These are phyloP conservation scores for Sugiyamaella lignohabitans DNA, from an alignment of 805 yeast genomes.

Conservation along the genomic window DNA sequence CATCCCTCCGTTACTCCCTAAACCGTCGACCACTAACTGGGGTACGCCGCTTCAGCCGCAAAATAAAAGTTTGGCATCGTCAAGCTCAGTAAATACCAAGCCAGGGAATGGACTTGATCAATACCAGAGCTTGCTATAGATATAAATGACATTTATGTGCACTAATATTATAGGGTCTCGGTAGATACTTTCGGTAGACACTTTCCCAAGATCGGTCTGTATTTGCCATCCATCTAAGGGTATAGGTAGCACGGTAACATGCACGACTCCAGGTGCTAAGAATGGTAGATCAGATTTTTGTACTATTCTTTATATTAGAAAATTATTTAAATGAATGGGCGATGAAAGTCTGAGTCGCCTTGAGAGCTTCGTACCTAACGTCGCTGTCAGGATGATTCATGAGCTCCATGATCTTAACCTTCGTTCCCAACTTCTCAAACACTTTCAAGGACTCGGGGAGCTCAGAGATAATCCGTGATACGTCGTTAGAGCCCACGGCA, in stretches of 20 bases:
- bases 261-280: too few species aligned
- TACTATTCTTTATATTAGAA: too few species aligned
- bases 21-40: constrained; percentile 5
- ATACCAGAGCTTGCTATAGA: constrained; percentile 19
- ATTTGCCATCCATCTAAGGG: too few species aligned
- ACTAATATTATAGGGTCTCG: too few species aligned
- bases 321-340: constrained; percentile 57
- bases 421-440: constrained; percentile 52
- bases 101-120: constrained; percentile 19
- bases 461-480: constrained; percentile 53
- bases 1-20: constrained; percentile 8
- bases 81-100: constrained; percentile 1
- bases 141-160: too few species aligned
- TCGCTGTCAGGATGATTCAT: constrained; percentile 76
- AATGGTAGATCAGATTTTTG: too few species aligned
- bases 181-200: too few species aligned
- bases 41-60: not conserved
- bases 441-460: constrained; percentile 55
- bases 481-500: constrained; percentile 64
- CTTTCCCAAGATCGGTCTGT: too few species aligned
- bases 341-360: constrained; percentile 89
- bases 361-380: constrained; percentile 90
- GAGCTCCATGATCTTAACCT: constrained; percentile 75
- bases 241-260: too few species aligned
- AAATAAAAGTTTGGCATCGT: not conserved